Evolutionary conservation across 306 rosid genomes (phyloP), one percentile per base, ranked within the genome.

Genomic region (Acacia confusa): DNA sequence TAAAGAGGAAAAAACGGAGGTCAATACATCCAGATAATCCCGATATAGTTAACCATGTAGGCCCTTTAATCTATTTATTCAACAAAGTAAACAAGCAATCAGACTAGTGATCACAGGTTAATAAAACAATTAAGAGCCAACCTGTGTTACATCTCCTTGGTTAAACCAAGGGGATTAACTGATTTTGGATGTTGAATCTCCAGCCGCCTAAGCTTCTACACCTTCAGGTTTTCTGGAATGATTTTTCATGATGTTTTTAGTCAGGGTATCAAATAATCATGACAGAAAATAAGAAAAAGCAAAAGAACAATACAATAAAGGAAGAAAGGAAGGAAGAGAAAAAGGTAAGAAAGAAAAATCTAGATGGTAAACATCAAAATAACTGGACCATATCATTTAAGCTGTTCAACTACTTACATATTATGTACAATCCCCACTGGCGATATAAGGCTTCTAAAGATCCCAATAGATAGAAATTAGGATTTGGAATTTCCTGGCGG

Each of bases 151-250:
- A 79, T 84, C 68, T 74, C 70, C 69, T 60, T 20, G 72, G 71
- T 11, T 60, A 20, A 71, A 22, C 71, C 71, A 70, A 80, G 53
- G 69, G 57, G 81, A 78, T 66, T 60, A 50, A 41, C 58, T 76
- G 55, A 86, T 28, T 73, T 32, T 30, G 43, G 77, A 77, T 41
- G 70, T 22, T 77, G 70, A 67, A 84, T 47, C 70, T 61, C 75
- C 78, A 82, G 61, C 79, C 81, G 77, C 89, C 78, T 76, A 57
- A 53, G 73, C 81, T 82, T 79, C 84, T 71, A 78, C 77, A 81
- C 79, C 88, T 84, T 81, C 78, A 79, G 79, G 75, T 71, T 88
- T 80, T 88, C 88, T 86, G 91, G 73, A 82, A 86, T 76, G 57
- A 79, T 79, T 77, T 78, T 78, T 36, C 44, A 85, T 34, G 53